Evolutionary conservation across 345 rosid genomes (phyloP), one percentile per base, ranked within the genome.

Genomic region (Brassica nigra): DNA sequence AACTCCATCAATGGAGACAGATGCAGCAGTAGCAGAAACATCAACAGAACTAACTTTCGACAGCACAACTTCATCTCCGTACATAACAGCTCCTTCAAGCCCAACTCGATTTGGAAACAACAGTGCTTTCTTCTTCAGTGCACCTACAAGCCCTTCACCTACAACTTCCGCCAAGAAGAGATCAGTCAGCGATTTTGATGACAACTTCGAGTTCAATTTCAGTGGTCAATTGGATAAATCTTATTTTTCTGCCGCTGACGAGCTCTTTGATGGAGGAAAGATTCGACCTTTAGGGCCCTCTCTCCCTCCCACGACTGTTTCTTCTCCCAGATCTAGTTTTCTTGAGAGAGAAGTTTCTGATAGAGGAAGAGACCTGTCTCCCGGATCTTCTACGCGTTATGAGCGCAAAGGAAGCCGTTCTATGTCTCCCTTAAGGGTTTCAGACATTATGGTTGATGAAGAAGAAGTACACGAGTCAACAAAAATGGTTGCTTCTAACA

Each of bases 61-160:
- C 75, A 95, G 97, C 82, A 67, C 86, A 7, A 86, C 91, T 34
- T 95, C 98, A 8, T 90, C 98, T 66, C 98, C 98, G 0, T 94
- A 87, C 90, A 89, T 91, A 70, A 92, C 98, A n/a, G 98, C 98
- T 79, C 97, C 98, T 66, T 90, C 97, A n/a, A 92, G 95, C 31
- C 98, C 98, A 16, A 93, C 90, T n/a, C 80, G 87, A 57, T 89
- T 94, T 34, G 95, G 90, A 52, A 86, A 79, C 83, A 75, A 57
- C 83, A 73, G 52, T 74, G 37, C 7, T 70, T 84, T 87, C 83
- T 77, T 78, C 80, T 84, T 83, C 36, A 89, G 91, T 44, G 92
- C 94, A 14, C 95, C 97, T 1, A 44, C 95, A 6, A 91, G 92
- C 71, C 98, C 97, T 54, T 66, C 90, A 55, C 86, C 88, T 8